Conservation (phyloP, 805 yeast genomes). For the Candida krabiensis region DNA sequence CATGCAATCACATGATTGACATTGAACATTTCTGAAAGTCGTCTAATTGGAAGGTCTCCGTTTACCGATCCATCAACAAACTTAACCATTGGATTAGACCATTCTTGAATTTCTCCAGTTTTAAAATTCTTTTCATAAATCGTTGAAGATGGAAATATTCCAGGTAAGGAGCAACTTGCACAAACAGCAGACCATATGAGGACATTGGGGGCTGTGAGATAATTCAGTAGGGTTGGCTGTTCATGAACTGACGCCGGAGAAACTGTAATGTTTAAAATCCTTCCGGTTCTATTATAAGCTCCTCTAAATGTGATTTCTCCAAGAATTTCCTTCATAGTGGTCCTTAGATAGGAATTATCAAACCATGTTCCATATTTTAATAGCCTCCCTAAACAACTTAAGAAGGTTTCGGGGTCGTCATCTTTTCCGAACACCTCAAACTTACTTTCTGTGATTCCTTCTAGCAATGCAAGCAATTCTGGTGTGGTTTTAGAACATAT, state of each 20-base stretch:
- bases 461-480: constrained; percentile 60
- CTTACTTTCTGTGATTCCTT: constrained; percentile 57
- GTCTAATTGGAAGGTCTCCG: constrained; percentile 86
- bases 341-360: constrained; percentile 68
- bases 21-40: constrained; percentile 94
- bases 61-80: constrained; percentile 97
- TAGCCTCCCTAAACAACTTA: constrained; percentile 57
- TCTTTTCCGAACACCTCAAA: constrained; percentile 51
- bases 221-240: constrained; percentile 80
- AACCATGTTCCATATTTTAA: constrained; percentile 88
- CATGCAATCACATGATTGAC: constrained; percentile 97
- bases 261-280: constrained; percentile 90
- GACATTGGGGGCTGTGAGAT: constrained; percentile 79
- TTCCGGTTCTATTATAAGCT: constrained; percentile 91
- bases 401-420: constrained; percentile 51
- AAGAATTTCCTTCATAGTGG: constrained; percentile 72
- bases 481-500: constrained; percentile 77
- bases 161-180: constrained; percentile 93
- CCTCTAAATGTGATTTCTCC: constrained; percentile 93
- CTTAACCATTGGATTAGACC: constrained; percentile 75
- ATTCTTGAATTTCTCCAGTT: constrained; percentile 72
- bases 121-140: constrained; percentile 78
- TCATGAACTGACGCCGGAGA: constrained; percentile 90
- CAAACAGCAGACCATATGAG: constrained; percentile 87
- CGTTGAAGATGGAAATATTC: constrained; percentile 83